These are phyloP conservation scores for Monosporascus cannonballus DNA, from an alignment of 2,329 filamentous ascomycete species.

Conservation along the genomic window DNA sequence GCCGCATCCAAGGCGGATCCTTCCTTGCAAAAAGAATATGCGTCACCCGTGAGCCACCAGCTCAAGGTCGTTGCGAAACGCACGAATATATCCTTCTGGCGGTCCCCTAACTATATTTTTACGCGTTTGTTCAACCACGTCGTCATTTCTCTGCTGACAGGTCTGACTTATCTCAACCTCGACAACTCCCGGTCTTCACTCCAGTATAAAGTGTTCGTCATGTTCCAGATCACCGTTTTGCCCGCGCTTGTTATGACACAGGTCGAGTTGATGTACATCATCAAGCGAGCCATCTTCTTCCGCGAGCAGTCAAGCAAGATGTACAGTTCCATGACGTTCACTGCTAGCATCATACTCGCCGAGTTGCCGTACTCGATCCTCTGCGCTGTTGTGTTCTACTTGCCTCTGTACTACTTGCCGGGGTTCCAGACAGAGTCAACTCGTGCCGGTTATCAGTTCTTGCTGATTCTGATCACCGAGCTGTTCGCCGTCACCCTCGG, in stretches of 20 bases:
- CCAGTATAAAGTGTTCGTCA: conserved; percentile 82
- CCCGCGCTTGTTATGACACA: conserved; percentile 78
- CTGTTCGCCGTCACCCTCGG: conserved; percentile 77
- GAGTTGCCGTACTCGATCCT: conserved; percentile 81
- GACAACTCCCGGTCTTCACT: conserved; percentile 69
- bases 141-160: conserved; percentile 70
- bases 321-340: conserved; percentile 76
- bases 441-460: conserved; percentile 79
- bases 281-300: conserved; percentile 77
- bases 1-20: conserved; percentile 37
- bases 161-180: conserved; percentile 72
- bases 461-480: conserved; percentile 78
- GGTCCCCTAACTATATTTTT: conserved; percentile 83
- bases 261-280: conserved; percentile 77
- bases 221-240: conserved; percentile 83
- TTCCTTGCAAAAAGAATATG: conserved; percentile 67
- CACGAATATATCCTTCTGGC: conserved; percentile 75
- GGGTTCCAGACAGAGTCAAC: conserved; percentile 58
- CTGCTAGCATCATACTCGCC: conserved; percentile 68
- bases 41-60: conserved; percentile 74
- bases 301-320: conserved; percentile 82
- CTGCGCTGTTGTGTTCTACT: conserved; percentile 74
- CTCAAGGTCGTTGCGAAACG: conserved; percentile 67
- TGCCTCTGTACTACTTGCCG: conserved; percentile 80
- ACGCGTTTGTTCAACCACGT: conserved; percentile 82